Percentiles rank a stretch among this genome's conserved stretches.
These are phyloP conservation scores for Ophiostoma himal-ulmi DNA, from an alignment of 2,329 filamentous ascomycete genomes.

Conservation along the genomic window DNA sequence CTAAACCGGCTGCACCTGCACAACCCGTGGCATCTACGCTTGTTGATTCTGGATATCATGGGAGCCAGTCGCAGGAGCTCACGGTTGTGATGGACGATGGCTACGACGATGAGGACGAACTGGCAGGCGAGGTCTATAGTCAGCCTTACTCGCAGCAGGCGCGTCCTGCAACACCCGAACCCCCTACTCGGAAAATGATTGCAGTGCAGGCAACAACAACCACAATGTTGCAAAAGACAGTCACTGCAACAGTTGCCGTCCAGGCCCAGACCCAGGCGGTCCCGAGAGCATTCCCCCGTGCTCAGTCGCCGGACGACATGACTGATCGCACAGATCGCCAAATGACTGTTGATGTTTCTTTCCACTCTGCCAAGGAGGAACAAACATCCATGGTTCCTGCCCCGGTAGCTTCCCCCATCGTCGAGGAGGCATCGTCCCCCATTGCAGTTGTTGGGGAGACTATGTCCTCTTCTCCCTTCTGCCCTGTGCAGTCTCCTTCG, in stretches of 20 bases:
- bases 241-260: not conserved
- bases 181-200: not conserved
- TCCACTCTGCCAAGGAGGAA: slow-evolving; percentile 43
- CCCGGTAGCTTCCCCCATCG: slow-evolving; percentile 13
- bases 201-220: slow-evolving; percentile 8
- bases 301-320: slow-evolving; percentile 18
- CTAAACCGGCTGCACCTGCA: slow-evolving; percentile 31
- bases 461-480: slow-evolving; percentile 23
- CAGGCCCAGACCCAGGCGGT: not conserved
- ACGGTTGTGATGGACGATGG: slow-evolving; percentile 32
- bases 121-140: slow-evolving; percentile 19
- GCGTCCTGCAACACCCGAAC: slow-evolving; percentile 15
- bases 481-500: slow-evolving; percentile 23
- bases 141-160: slow-evolving; percentile 13
- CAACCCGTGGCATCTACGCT: slow-evolving; percentile 33
- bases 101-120: slow-evolving; percentile 28
- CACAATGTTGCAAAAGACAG: slow-evolving; percentile 16
- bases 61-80: slow-evolving; percentile 55
- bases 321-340: slow-evolving; percentile 24
- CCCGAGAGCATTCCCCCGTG: not conserved
- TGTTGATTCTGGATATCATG: slow-evolving; percentile 66
- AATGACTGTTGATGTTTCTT: slow-evolving; percentile 36
- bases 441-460: slow-evolving; percentile 13
- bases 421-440: slow-evolving; percentile 7
- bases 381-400: slow-evolving; percentile 31